A percentile compares a stretch with the other conserved stretches of the same genome.
phyloP scores from a whole-genome alignment of 2,329 filamentous ascomycete species.

The Colletotrichum camelliae region DNA sequence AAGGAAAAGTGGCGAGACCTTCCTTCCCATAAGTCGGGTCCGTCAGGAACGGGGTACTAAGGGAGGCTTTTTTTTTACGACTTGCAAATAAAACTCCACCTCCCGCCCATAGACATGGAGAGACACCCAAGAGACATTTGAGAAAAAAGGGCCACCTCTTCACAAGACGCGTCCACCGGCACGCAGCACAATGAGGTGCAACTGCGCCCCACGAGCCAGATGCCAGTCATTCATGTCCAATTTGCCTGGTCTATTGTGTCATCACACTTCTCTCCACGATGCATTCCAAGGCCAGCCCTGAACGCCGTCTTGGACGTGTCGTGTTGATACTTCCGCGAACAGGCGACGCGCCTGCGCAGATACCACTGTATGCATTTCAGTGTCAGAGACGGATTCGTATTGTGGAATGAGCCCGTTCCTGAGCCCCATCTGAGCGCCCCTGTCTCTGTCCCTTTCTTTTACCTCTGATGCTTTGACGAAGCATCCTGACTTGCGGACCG shows the following conservation, averaged over 20 bases:
- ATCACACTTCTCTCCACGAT: not conserved
- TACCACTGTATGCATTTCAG: conserved; percentile 3
- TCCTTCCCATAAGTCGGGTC: conserved; percentile 8
- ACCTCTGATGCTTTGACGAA: not conserved
- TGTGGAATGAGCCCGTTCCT: conserved; percentile 3
- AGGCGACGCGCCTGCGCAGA: not conserved
- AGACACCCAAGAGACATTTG: not conserved
- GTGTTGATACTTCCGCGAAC: not conserved
- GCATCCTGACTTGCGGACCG: not conserved
- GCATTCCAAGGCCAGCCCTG: not conserved
- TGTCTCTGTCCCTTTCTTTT: not conserved
- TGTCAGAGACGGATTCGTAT: not conserved
- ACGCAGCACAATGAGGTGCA: conserved; percentile 7
- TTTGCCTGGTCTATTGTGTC: conserved; percentile 12
- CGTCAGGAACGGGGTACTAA: not conserved
- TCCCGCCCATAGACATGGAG: not conserved
- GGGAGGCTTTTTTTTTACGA: conserved; percentile 12
- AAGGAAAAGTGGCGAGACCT: conserved; percentile 12
- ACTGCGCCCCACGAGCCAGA: not conserved
- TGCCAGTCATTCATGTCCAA: conserved; percentile 7
- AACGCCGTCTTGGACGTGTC: not conserved
- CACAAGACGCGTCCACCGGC: not conserved
- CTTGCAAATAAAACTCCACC: not conserved
- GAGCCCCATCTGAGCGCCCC: not conserved
- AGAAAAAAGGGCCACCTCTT: not conserved